Evolutionary conservation across 805 yeast genomes (phyloP).

Genomic region (Kodamaea laetipori): DNA sequence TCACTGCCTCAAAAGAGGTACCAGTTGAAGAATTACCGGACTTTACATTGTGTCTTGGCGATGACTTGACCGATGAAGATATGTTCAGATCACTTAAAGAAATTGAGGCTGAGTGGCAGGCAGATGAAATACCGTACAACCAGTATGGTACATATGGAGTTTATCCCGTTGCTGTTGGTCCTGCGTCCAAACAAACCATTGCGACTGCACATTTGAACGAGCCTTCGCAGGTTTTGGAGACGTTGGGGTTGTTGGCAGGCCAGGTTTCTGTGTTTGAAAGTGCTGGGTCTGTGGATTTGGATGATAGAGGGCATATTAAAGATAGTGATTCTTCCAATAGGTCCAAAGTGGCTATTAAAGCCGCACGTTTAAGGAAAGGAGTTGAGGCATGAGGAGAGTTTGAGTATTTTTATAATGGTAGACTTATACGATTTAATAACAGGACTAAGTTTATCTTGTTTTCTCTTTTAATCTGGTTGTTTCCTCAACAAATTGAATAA

Average conservation of each 20-base stretch:
- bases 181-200: conserved; percentile 80
- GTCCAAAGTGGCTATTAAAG: conserved; percentile 41
- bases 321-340: conserved; percentile 47
- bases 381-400: conserved; percentile 10
- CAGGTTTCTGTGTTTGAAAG: conserved; percentile 75
- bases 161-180: conserved; percentile 89
- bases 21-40: conserved; percentile 63
- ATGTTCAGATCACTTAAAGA: conserved; percentile 81
- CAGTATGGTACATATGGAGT: conserved; percentile 60
- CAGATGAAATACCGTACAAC: conserved; percentile 43
- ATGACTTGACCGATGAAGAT: conserved; percentile 96
- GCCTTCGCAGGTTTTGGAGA: conserved; percentile 81
- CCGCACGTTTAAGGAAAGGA: conserved; percentile 21
- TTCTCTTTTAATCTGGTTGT: no score
- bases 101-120: conserved; percentile 57
- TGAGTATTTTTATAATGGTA: not conserved
- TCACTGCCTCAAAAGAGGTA: conserved; percentile 25
- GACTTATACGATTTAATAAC: no score
- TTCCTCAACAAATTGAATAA: no score
- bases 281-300: conserved; percentile 73
- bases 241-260: conserved; percentile 79
- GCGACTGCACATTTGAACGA: conserved; percentile 86
- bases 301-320: conserved; percentile 72
- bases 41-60: conserved; percentile 89
- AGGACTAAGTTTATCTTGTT: no score